Base-by-base conservation (phyloP, 176 grass and related monocot species). In the Avena sativa region DNA sequence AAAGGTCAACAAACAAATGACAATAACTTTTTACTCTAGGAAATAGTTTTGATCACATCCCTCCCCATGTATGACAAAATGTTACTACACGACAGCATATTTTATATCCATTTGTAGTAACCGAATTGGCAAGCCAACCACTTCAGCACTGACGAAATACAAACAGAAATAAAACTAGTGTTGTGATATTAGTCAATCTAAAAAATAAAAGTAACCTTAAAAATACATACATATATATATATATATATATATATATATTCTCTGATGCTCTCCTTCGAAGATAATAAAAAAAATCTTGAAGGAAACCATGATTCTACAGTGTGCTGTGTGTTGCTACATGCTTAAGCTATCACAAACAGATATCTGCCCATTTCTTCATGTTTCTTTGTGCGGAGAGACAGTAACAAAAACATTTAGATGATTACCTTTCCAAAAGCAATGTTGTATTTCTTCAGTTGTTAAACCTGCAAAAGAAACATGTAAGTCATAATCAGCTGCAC, bases 381-480 rank as follows among this genome's bases (percentile, higher is more conserved):
- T 62, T 55, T 82, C 1, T 60, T 80, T 40, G 9, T 79, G 21
- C 26, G 62, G 68, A 19, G 46, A 55, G n/a, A 75, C 21, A 68
- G 6, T 59, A 50, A 76, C 48, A 56, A 30, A 87, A 49, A 82
- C 20, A 68, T 50, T 68, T 56, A 66, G 68, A 83, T 68, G 43
- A 63, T 56, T 92, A 92, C 91, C 91, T 89, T 81, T 92, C 91
- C 91, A 92, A 71, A 92, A 92, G 84, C 91, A 92, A 20, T 87
- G 87, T 48, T 92, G 91, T 87, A 92, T 89, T n/a, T 85, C 87
- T 81, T 92, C 91, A 63, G 91, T 92, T 61, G 87, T 77, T 81
- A 89, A 78, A 86, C 91, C 91, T 92, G 71, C 61, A 60, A 71
- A 20, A 81, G 12, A 63, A 89, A 62, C 10, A 68, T 19, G 80